Evolutionary conservation across 306 rosid genomes (phyloP), one percentile per base, ranked within the genome.

Genomic region (Citrullus mucosospermus): DNA sequence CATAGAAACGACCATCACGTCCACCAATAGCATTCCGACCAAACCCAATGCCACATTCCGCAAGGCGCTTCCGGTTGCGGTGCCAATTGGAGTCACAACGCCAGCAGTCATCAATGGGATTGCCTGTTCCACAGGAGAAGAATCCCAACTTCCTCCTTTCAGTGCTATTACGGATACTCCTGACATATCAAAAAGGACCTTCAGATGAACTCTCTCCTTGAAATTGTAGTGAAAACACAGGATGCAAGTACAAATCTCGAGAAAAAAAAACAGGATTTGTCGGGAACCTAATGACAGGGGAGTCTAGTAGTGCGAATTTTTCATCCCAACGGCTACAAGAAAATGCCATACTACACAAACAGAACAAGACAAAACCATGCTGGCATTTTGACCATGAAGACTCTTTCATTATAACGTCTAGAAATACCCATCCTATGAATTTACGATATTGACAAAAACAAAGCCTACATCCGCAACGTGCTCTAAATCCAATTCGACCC

Each of bases 41-140:
- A 39, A 96, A 96, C 30, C 99, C 99, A 70, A 96, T 96, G 69
- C 99, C 98, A n/a, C 99, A 96, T 73, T 96, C 93, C 5, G 99
- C 96, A 5, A 96, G 98, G 32, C 97, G 96, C 89, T 96, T 96
- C 77, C 99, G 85, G 93, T 96, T 91, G 2, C 75, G 81, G 0
- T 91, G 98, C 99, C 99, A 96, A 58, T 87, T 79, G 18, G 91
- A 60, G 55, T 96, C 97, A 13, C 99, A 96, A 28, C 99, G 96
- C 99, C 99, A 96, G 86, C 99, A 96, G 83, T 96, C 99, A 75
- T 96, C 99, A 72, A 96, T 90, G n/a, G 99, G 99, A 67, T 96
- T 96, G 6, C 99, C 99, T 0, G 98, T 92, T 83, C 96, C 99
- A 80, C 99, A 96, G 0, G 98, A 87, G 91, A 96, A 96, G 81